Evolutionary conservation across 768 basidiomycete genomes (phyloP).

Genomic region (Lactifluus piperatus): DNA sequence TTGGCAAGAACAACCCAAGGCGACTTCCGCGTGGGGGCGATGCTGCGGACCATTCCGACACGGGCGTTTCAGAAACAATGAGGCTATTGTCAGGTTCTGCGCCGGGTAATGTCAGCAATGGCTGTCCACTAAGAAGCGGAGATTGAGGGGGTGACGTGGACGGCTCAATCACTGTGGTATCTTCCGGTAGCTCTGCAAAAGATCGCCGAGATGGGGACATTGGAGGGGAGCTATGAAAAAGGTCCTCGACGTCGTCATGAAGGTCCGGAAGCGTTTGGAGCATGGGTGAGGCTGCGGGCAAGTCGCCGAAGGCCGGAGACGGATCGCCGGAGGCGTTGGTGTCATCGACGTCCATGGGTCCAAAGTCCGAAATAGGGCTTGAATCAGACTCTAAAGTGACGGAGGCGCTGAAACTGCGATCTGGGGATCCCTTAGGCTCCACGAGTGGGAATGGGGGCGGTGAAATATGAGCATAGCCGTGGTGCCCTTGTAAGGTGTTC

Average conservation of each 20-base stretch:
- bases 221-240: background rate
- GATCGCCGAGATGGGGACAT: slow-evolving; percentile 18
- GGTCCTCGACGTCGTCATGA: background rate
- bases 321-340: background rate
- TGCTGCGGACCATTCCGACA: slow-evolving; percentile 10
- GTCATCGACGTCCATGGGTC: background rate
- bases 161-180: background rate
- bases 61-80: slow-evolving; percentile 10
- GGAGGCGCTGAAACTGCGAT: background rate
- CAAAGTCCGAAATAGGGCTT: background rate
- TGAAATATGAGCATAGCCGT: background rate
- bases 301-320: background rate
- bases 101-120: slow-evolving; percentile 34
- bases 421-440: no score
- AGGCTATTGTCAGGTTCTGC: slow-evolving; percentile 35
- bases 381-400: background rate
- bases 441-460: background rate
- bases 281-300: slow-evolving; percentile 1
- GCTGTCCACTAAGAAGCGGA: slow-evolving; percentile 3
- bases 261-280: background rate
- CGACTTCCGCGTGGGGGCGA: slow-evolving; percentile 10
- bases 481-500: background rate
- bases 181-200: slow-evolving; percentile 16
- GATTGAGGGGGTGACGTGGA: background rate
- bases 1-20: slow-evolving; percentile 18